These are phyloP conservation scores for Parastagonospora nodorum DNA, from an alignment of 2,329 filamentous ascomycete genomes.

Conservation along the genomic window DNA sequence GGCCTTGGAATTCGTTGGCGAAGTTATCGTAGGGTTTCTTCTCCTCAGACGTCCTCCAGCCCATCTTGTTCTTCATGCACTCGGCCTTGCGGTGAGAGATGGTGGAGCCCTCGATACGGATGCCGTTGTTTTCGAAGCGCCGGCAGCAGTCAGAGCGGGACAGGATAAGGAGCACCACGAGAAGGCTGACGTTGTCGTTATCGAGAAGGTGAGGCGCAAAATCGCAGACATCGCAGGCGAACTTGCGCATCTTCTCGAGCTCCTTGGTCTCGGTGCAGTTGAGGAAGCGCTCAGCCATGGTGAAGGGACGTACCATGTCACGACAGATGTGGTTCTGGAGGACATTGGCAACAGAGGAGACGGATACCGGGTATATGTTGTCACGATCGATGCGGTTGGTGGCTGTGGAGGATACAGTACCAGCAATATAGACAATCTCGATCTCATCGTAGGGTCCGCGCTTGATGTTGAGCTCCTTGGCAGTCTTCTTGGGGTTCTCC, in stretches of 20 bases:
- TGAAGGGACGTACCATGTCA: slow-evolving; percentile 41
- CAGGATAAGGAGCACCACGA: slow-evolving; percentile 43
- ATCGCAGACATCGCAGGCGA: slow-evolving; percentile 43
- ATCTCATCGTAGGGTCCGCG: slow-evolving; percentile 45
- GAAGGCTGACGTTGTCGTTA: slow-evolving; percentile 45
- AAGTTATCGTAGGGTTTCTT: slow-evolving; percentile 45
- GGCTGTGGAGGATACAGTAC: slow-evolving; percentile 44
- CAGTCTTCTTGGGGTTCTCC: slow-evolving; percentile 15
- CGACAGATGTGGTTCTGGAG: slow-evolving; percentile 42
- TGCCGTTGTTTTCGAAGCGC: slow-evolving; percentile 44
- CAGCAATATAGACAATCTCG: slow-evolving; percentile 46
- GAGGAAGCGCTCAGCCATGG: slow-evolving; percentile 42
- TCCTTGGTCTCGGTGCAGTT: slow-evolving; percentile 38
- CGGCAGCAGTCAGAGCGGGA: slow-evolving; percentile 42
- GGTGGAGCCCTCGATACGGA: slow-evolving; percentile 46
- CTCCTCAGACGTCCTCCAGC: slow-evolving; percentile 39
- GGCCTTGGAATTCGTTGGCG: slow-evolving; percentile 40
- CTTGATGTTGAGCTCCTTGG: slow-evolving; percentile 26
- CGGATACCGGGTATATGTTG: slow-evolving; percentile 42
- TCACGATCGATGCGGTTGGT: slow-evolving; percentile 42
- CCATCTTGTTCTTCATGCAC: slow-evolving; percentile 46
- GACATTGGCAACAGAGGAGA: slow-evolving; percentile 39
- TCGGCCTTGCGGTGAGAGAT: slow-evolving; percentile 46
- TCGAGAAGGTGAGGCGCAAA: slow-evolving; percentile 46
- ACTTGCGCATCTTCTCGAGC: slow-evolving; percentile 38